phyloP scores from a whole-genome alignment of 495 filamentous ascomycete genomes.

The Penicillium simplicissimum region DNA sequence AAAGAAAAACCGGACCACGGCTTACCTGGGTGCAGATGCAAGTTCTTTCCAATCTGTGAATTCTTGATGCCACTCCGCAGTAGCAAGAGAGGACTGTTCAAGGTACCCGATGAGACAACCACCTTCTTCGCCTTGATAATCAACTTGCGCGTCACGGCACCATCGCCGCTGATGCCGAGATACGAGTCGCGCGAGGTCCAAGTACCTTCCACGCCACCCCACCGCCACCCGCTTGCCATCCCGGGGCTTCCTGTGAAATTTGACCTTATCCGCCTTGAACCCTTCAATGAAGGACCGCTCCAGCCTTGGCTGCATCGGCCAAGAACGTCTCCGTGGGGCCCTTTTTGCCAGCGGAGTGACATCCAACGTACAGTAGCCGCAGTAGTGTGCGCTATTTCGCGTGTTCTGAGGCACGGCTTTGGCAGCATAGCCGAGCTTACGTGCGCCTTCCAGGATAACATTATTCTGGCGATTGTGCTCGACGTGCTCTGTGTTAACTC shows the following conservation, averaged over 20 bases:
- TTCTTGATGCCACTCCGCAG: slow-evolving; percentile 75
- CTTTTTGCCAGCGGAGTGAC: slow-evolving; percentile 69
- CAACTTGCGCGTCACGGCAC: slow-evolving; percentile 55
- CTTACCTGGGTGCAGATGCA: slow-evolving; percentile 74
- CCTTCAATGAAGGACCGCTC: slow-evolving; percentile 82
- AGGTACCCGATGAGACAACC: slow-evolving; percentile 69
- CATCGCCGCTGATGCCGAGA: slow-evolving; percentile 53
- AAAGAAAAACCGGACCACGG: not conserved
- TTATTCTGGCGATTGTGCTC: slow-evolving; percentile 70
- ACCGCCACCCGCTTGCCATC: slow-evolving; percentile 57
- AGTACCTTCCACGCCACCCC: slow-evolving; percentile 66
- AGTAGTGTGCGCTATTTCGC: slow-evolving; percentile 65
- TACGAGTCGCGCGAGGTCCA: slow-evolving; percentile 72
- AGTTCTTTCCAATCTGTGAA: slow-evolving; percentile 78
- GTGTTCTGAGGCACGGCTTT: slow-evolving; percentile 79
- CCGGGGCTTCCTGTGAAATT: slow-evolving; percentile 52
- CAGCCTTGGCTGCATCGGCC: slow-evolving; percentile 71
- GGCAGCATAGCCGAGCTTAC: slow-evolving; percentile 71
- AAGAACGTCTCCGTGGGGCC: slow-evolving; percentile 77
- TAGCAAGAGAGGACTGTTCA: slow-evolving; percentile 76
- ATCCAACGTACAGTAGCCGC: slow-evolving; percentile 78
- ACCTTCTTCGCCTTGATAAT: slow-evolving; percentile 81
- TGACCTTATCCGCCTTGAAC: slow-evolving; percentile 63
- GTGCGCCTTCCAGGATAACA: slow-evolving; percentile 70
- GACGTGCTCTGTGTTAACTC: slow-evolving; percentile 66